phyloP scores from a whole-genome alignment of 129 eudicot species.

The Artemisia tridentata region DNA sequence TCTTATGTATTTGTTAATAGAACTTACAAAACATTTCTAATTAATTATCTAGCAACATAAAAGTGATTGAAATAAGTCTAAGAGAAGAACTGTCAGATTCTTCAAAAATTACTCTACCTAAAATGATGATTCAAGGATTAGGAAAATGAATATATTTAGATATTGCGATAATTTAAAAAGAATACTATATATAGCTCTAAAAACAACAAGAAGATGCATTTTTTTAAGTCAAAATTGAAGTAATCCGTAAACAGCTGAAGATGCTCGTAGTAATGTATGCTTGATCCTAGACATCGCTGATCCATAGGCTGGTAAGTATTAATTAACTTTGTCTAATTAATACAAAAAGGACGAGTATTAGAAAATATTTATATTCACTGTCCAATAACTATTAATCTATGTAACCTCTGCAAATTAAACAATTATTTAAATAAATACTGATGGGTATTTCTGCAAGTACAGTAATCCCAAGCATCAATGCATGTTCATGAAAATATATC shows the following conservation, averaged over 20 bases:
- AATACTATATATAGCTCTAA: too few species aligned
- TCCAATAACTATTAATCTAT: slow-evolving; percentile 1
- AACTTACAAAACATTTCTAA: too few species aligned
- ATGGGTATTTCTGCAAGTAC: slow-evolving; percentile 28
- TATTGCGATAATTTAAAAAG: too few species aligned
- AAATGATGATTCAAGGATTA: too few species aligned
- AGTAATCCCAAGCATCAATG: slow-evolving; percentile 29
- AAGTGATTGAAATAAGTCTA: too few species aligned
- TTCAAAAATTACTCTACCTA: too few species aligned
- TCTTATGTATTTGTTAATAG: too few species aligned
- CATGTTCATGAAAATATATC: slow-evolving; percentile 35
- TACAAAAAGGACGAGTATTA: slow-evolving; percentile 26
- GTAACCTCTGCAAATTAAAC: slow-evolving; percentile 10
- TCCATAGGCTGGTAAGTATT: slow-evolving; percentile 50
- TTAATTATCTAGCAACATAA: too few species aligned
- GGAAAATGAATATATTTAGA: too few species aligned
- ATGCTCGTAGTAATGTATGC: slow-evolving; percentile 41
- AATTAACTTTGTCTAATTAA: slow-evolving; percentile 11
- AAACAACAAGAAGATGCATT: background rate
- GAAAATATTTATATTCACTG: background rate
- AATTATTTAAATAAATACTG: slow-evolving; percentile 9
- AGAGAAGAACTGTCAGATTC: too few species aligned
- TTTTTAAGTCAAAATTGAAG: slow-evolving; percentile 6
- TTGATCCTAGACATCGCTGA: slow-evolving; percentile 73
- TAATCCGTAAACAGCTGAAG: slow-evolving; percentile 31